Conservation (phyloP, 805 yeast genomes). For the Zygosaccharomyces kombuchaensis region DNA sequence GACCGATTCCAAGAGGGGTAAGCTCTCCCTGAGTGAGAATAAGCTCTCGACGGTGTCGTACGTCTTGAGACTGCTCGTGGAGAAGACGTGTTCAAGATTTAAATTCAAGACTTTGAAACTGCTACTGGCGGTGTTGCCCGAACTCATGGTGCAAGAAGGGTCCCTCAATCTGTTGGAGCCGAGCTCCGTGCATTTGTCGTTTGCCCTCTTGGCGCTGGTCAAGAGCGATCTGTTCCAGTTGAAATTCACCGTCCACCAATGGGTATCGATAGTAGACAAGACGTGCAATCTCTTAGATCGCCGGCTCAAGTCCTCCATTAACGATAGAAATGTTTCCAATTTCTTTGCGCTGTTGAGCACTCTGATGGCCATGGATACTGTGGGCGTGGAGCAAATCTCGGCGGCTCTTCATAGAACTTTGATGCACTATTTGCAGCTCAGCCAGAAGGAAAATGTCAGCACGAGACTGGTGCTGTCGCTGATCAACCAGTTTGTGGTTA, state of each 20-base stretch:
- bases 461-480: slow-evolving; percentile 40
- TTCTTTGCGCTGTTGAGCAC: slow-evolving; percentile 24
- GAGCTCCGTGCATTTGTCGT: slow-evolving; percentile 25
- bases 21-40: slow-evolving; percentile 31
- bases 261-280: slow-evolving; percentile 22
- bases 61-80: slow-evolving; percentile 28
- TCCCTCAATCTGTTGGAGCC: slow-evolving; percentile 17
- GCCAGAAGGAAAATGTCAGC: slow-evolving; percentile 29
- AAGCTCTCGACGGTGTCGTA: slow-evolving; percentile 26
- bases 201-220: slow-evolving; percentile 20
- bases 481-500: slow-evolving; percentile 43
- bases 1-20: slow-evolving; percentile 28
- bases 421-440: slow-evolving; percentile 18
- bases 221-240: slow-evolving; percentile 21
- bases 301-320: slow-evolving; percentile 14
- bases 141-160: slow-evolving; percentile 3
- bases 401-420: slow-evolving; percentile 19
- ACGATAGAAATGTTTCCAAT: slow-evolving; percentile 30
- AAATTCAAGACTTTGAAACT: slow-evolving; percentile 26
- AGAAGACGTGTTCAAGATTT: slow-evolving; percentile 25
- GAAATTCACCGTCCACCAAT: slow-evolving; percentile 25
- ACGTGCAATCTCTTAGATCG: slow-evolving; percentile 12
- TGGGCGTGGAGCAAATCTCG: slow-evolving; percentile 21
- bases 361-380: slow-evolving; percentile 26
- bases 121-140: slow-evolving; percentile 13